Evolutionary conservation across 2,329 filamentous ascomycete species (phyloP), one percentile per base, ranked within the genome.

Genomic region (Clonostachys byssicola): DNA sequence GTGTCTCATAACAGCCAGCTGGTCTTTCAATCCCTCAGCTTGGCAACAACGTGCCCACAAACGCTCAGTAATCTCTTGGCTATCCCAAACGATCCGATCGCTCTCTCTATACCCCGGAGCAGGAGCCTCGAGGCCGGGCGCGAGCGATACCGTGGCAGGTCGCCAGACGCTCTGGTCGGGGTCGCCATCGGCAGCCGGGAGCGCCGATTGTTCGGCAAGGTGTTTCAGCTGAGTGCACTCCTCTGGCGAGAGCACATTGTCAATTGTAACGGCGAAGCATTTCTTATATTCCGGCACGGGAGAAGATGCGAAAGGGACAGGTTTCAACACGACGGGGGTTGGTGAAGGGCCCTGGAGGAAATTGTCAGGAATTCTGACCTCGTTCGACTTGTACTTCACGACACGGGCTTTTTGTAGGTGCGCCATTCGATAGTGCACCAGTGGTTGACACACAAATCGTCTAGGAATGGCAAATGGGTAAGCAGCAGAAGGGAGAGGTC

Each of bases 71-170:
- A 92, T 54, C 2, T 78, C 77, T 43, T 74, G 70, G 13, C 77
- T 67, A 58, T 94, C 87, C 78, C 83, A 88, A 54, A 94, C 85
- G 52, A 92, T 88, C 4, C 89, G 77, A 14, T 85, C 85, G 56
- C 85, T 85, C 51, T 88, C 84, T 14, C 89, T 75, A 43, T 80
- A 80, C 10, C 81, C 74, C 2, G 76, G 70, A 5, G 74, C 66
- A 40, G 83, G 62, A 4, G 72, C 64, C 64, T 92, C 83, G 48
- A 61, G 68, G 4, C 86, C 86, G 5, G 63, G 63, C 5, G 86
- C 86, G 20, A 81, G 62, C 58, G 86, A 87, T 48, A 92, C 74
- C 62, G 89, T 74, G 0, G 88, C 89, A 3, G 81, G 78, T 44
- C 75, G 71, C 89, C 88, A 92, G 2, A 70, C 62, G 6, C 53